Percentiles rank a stretch among this genome's conserved stretches.
Conservation (phyloP, 805 yeast species). For the Danielozyma ontarioensis region DNA sequence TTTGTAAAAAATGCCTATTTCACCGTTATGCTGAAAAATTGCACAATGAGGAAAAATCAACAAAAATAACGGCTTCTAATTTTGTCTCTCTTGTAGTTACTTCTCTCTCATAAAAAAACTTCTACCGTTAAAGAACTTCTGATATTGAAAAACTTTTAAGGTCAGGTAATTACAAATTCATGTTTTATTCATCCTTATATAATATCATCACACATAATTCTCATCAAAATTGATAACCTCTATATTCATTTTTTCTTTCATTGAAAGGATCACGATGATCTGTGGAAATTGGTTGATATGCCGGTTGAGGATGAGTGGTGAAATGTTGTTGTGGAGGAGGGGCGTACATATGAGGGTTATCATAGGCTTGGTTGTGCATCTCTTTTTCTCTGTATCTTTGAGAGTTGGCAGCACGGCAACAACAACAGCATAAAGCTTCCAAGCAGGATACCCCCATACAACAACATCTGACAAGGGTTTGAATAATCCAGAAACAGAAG, state of each 20-base stretch:
- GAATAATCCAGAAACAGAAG: conserved; percentile 50
- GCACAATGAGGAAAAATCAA: no score
- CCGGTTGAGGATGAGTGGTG: not conserved
- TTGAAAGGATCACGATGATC: not conserved
- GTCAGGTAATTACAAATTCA: no score
- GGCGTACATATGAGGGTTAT: conserved; percentile 33
- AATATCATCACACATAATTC: no score
- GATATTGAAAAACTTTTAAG: no score
- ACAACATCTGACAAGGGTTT: conserved; percentile 50
- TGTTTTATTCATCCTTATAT: no score
- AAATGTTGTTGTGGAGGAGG: conserved; percentile 7
- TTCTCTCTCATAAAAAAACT: no score
- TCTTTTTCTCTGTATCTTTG: conserved; percentile 6
- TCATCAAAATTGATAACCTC: not conserved
- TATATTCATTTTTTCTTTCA: not conserved
- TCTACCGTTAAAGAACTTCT: no score
- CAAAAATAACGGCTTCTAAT: no score
- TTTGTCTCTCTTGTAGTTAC: no score
- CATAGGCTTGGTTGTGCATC: conserved; percentile 13
- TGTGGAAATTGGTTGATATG: not conserved
- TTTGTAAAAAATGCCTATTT: no score
- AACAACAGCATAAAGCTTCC: conserved; percentile 47
- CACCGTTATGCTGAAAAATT: no score
- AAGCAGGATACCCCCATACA: conserved; percentile 46
- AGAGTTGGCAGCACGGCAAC: conserved; percentile 26